These are phyloP conservation scores for Pseudocercospora pini-densiflorae DNA, from an alignment of 2,329 filamentous ascomycete species.

Conservation along the genomic window DNA sequence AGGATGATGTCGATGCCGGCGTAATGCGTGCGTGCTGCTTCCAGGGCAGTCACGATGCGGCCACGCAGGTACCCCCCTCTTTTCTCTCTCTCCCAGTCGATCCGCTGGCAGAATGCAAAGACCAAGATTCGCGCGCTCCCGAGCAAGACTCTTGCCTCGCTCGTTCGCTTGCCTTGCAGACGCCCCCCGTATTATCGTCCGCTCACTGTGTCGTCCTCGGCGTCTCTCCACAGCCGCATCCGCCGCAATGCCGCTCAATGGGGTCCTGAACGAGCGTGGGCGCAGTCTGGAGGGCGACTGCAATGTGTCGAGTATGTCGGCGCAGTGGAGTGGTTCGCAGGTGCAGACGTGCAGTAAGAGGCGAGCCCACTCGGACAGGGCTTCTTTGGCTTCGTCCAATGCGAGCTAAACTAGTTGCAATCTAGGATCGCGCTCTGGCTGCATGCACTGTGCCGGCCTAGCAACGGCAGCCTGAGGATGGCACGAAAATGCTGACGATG, in stretches of 20 bases:
- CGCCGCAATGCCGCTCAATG: neutral
- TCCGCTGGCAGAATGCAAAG: neutral
- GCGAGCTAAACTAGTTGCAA: neutral
- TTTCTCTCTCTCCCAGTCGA: neutral
- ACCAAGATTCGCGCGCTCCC: neutral
- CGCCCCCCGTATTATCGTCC: neutral
- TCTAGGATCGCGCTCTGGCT: neutral
- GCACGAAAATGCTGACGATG: neutral
- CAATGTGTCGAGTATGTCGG: neutral
- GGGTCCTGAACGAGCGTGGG: conserved; percentile 5
- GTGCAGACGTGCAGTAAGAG: neutral
- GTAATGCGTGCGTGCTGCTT: neutral
- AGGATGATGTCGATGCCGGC: neutral
- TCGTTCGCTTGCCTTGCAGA: neutral
- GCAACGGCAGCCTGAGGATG: neutral
- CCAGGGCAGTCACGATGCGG: neutral
- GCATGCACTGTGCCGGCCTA: neutral
- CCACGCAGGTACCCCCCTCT: neutral
- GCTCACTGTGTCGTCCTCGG: neutral
- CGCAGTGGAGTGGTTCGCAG: neutral
- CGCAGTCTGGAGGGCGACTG: neutral
- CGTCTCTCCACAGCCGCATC: neutral
- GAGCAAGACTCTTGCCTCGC: neutral
- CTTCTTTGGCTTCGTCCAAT: neutral
- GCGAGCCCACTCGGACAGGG: neutral